Percentiles rank a stretch among this genome's conserved stretches.
These are phyloP conservation scores for Elsinoe fawcettii DNA, from an alignment of 2,329 filamentous ascomycete species.

Conservation along the genomic window DNA sequence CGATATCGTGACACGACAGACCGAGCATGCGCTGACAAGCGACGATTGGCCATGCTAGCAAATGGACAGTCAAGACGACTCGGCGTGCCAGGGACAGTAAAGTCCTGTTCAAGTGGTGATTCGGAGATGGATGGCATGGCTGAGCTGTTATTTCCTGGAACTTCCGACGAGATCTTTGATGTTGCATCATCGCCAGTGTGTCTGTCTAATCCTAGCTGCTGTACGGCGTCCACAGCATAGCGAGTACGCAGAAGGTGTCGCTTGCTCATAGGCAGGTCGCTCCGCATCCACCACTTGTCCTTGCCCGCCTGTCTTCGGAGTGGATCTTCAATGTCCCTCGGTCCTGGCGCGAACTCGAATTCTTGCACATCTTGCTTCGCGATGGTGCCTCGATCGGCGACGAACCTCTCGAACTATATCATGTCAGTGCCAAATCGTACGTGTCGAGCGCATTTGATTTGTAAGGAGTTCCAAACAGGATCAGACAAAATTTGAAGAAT, in stretches of 20 bases:
- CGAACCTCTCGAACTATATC: slow-evolving; percentile 10
- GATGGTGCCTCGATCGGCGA: slow-evolving; percentile 3
- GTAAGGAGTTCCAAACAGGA: slow-evolving; percentile 11
- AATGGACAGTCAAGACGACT: slow-evolving; percentile 78
- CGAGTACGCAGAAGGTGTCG: slow-evolving; percentile 28
- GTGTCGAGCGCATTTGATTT: neutral
- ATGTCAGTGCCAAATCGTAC: neutral
- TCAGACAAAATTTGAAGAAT: slow-evolving; percentile 40
- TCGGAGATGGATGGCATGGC: slow-evolving; percentile 33
- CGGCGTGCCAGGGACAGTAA: slow-evolving; percentile 76
- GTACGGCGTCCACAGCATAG: slow-evolving; percentile 9
- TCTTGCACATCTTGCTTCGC: slow-evolving; percentile 1
- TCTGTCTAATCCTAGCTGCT: slow-evolving; percentile 5
- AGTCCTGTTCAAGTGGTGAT: slow-evolving; percentile 68
- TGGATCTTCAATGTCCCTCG: slow-evolving; percentile 11
- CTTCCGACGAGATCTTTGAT: slow-evolving; percentile 25
- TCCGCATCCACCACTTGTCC: slow-evolving; percentile 16
- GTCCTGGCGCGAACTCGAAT: neutral
- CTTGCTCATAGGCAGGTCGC: slow-evolving; percentile 14
- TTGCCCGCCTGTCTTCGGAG: neutral
- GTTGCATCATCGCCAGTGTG: neutral
- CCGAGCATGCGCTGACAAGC: slow-evolving; percentile 31
- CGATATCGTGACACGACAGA: slow-evolving; percentile 35
- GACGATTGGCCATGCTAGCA: slow-evolving; percentile 42
- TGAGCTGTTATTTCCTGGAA: slow-evolving; percentile 29